Base-by-base conservation (phyloP, 129 eudicot genomes). In the Flaveria bidentis region DNA sequence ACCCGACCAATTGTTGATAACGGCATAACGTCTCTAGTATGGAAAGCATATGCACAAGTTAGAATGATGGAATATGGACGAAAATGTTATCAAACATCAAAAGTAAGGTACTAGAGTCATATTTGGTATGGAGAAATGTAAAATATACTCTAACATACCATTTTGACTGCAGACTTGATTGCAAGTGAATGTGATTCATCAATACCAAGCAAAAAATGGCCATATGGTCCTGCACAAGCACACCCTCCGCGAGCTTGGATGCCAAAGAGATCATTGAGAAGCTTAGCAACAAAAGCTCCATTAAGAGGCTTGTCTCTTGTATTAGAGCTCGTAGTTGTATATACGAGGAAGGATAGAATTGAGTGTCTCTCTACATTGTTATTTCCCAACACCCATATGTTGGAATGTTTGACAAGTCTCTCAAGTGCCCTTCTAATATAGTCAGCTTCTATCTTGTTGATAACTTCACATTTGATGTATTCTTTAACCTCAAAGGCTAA, bases 161-260 rank as follows among this genome's bases (percentile, higher is more conserved):
- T 80, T 61, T 88, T 17, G 22, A 93, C 77, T 12, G 80, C 77
- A 2, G 96, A 90, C 84, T 80, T 80, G 9, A 90, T 75, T 16
- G 86, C 88, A n/a, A 84, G 80, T 5, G 98, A 93, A 2, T 15
- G 79, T 4, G 72, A 23, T 65, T 85, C 78, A 22, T 82, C 88
- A 22, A 93, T 78, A 28, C 84, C 57, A 33, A 93, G 89, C 85
- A 93, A 82, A 20, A 15, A 49, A 25, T 93, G 98, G 30, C 82
- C 97, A 69, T 93, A 93, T 0, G 98, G 97, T 66, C 97, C 97
- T 3, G 98, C 98, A 74, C 98, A 93, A 22, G 98, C 92, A 74
- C 98, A 93, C 22, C 98, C 98, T 14, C 97, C 98, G 25, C 98
- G 84, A 41, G 98, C 91, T 78, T 93, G 98, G 61, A 93, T 90